These are phyloP conservation scores for Komagataella kurtzmanii DNA, from an alignment of 805 yeast genomes.

Conservation along the genomic window DNA sequence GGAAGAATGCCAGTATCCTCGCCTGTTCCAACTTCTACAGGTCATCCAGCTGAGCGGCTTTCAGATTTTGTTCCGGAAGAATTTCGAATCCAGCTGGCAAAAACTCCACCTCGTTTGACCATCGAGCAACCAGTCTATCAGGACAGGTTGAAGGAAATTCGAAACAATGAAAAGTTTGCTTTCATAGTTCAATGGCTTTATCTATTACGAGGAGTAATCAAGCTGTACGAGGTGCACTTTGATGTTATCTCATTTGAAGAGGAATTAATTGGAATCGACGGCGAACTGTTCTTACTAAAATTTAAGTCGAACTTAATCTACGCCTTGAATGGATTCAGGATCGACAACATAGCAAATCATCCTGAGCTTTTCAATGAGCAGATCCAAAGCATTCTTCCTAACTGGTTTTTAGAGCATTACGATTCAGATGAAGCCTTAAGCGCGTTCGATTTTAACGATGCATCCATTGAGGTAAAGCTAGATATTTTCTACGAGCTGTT, in stretches of 20 bases:
- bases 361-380: constrained; percentile 16
- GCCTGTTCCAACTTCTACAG: not conserved
- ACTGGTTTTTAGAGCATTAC: constrained; percentile 3
- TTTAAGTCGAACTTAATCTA: constrained; percentile 28
- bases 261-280: constrained; percentile 35
- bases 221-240: constrained; percentile 35
- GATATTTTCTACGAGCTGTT: constrained; percentile 35
- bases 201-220: constrained; percentile 36
- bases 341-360: constrained; percentile 8
- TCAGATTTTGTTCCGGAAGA: constrained; percentile 20
- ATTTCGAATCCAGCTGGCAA: constrained; percentile 18
- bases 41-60: constrained; percentile 18
- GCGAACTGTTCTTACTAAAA: constrained; percentile 26
- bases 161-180: constrained; percentile 23
- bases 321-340: constrained; percentile 22
- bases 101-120: constrained; percentile 23
- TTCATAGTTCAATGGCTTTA: constrained; percentile 42
- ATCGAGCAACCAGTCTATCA: constrained; percentile 24
- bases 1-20: not conserved
- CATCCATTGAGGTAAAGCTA: constrained; percentile 32
- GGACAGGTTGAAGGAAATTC: constrained; percentile 14
- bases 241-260: constrained; percentile 50
- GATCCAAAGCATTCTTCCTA: constrained; percentile 7
- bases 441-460: constrained; percentile 19
- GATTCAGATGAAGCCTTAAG: constrained; percentile 9